Percentiles rank a stretch among this genome's conserved stretches.
These are phyloP conservation scores for Ceriops tagal DNA, from an alignment of 345 rosid genomes.

Conservation along the genomic window DNA sequence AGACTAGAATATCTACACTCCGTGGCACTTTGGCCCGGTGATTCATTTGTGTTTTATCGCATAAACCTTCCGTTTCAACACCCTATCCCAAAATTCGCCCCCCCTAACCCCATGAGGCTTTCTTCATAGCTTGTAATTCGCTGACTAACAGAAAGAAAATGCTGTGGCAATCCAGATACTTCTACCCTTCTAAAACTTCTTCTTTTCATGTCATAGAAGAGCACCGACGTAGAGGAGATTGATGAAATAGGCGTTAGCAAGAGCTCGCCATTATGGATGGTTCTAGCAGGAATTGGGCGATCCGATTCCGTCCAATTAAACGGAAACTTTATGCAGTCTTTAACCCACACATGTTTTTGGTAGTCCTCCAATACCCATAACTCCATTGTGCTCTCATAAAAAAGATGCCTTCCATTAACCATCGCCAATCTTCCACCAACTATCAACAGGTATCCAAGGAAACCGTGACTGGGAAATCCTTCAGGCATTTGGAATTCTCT, in stretches of 20 bases:
- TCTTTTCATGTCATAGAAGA: background rate
- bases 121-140: conserved; percentile 2
- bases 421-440: background rate
- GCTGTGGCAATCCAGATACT: background rate
- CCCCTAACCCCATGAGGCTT: background rate
- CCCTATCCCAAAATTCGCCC: background rate
- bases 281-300: background rate
- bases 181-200: background rate
- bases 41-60: background rate
- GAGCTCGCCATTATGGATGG: background rate
- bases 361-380: background rate
- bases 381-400: background rate
- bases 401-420: background rate
- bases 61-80: background rate
- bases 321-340: background rate
- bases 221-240: background rate
- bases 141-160: background rate
- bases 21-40: background rate
- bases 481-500: background rate
- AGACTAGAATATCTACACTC: background rate
- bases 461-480: background rate
- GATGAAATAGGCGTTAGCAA: background rate
- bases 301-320: background rate
- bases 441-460: background rate
- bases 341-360: background rate